Base-by-base conservation (phyloP, 2,329 filamentous ascomycete species). In the Fusarium keratoplasticum region DNA sequence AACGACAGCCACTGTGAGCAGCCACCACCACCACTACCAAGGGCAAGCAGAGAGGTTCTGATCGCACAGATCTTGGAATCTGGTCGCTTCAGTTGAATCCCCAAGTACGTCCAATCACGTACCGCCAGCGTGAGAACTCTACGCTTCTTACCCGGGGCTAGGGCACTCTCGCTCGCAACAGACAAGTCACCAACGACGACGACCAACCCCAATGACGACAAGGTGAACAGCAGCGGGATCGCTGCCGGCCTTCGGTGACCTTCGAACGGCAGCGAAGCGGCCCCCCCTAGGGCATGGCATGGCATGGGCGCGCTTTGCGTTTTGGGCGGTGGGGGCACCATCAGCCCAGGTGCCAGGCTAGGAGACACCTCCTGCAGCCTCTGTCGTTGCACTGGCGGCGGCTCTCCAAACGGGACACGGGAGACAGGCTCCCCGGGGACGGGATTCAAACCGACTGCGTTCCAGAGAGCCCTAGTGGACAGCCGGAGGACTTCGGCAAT, bases 291-390 rank as follows among this genome's bases (percentile, higher is more conserved):
- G 27, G 47, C 27, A 52, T 52, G 44, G 40, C 73, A 73, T 71
- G 71, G 71, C 71, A 74, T 74, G 71, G 67, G 40, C 67, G 59
- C 42, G 70, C 36, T 71, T 61, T 61, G 38, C 36, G 27, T 25
- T 31, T 59, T 64, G 50, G 62, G 63, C 50, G 64, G 71, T 74
- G 71, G 71, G 50, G 67, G n/a, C 31, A 33, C 50, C 71, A 71
- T 71, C 71, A 74, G 71, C 71, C 40, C 40, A 42, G 36, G 36
- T 42, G 38, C 62, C 60, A 71, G 64, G 50, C 71, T 65, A 58
- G 61, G 70, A 72, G 67, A 38, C 69, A 59, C 71, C 63, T 73
- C 71, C 67, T 73, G 71, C 71, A 71, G 71, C 61, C 71, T 58
- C 67, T 65, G n/a, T 33, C 52, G 52, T 50, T 55, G 61, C 70